Base-by-base conservation (phyloP, 1,284 basidiomycete species). In the Erythrobasidium hasegawianum region DNA sequence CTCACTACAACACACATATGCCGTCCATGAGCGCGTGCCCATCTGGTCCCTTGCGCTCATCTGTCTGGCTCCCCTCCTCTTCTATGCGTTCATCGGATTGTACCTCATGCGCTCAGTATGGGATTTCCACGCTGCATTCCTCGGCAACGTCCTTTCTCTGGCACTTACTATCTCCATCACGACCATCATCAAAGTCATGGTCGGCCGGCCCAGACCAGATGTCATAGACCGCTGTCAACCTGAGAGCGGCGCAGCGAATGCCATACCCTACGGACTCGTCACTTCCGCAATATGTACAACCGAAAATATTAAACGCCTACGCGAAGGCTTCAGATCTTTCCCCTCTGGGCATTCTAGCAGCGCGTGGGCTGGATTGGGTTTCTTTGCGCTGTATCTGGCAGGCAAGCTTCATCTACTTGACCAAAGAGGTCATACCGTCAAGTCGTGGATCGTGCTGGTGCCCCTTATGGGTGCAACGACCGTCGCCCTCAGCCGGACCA, bases 361-460 rank as follows among this genome's bases (percentile, higher is more conserved):
- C 58, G 89, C 91, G 0, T 97, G 94, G 75, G 90, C 92, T 9
- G 94, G 95, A 1, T 81, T 97, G 2, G 90, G 89, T 1, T 97
- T 93, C 79, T 80, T 98, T 39, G 81, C 88, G 2, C 87, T 90
- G 70, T 97, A 95, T 76, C 78, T 93, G 2, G 87, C 89, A 7
- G 93, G 92, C 2, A 97, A 97, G 78, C 79, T 96, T 73, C 93
- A 95, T 75, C 79, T 97, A 10, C 96, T 92, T 72, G 91, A 96
- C 76, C 80, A 80, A 50, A 82, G 85, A 47, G 91, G 91, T 2
- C 85, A 91, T 77, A 69, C 89, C 86, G 82, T 84, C 40, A 92
- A 93, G 73, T 86, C 88, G 5, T 97, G 93, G 92, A 77, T 94
- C 29, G 82, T 87, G 0, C 75, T 92, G 1, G 79, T 84, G 0